Evolutionary conservation across 192 early-diverging fungal species (phyloP).

Genomic region (Coemansia sp.): DNA sequence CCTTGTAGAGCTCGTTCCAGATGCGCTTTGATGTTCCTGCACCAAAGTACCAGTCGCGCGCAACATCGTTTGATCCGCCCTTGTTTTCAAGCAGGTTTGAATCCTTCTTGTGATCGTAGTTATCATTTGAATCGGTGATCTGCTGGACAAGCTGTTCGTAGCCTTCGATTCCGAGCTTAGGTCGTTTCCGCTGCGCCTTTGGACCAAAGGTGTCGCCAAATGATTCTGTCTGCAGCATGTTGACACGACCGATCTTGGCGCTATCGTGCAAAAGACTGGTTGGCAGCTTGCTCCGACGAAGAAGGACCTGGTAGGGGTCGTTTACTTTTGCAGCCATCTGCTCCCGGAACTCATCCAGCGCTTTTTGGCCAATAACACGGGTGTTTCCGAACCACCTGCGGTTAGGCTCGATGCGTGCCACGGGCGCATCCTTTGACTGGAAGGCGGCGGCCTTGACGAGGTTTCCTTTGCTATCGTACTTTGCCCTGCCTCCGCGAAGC

Average conservation of each 20-base stretch:
- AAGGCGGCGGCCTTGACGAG: constrained; percentile 89
- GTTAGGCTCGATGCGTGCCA: constrained; percentile 89
- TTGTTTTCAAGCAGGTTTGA: constrained; percentile 71
- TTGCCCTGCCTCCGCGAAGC: constrained; percentile 85
- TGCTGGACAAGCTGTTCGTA: constrained; percentile 78
- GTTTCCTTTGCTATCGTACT: constrained; percentile 82
- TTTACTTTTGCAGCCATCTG: constrained; percentile 81
- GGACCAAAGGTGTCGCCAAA: constrained; percentile 93
- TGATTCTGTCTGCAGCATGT: constrained; percentile 92
- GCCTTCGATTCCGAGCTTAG: constrained; percentile 73
- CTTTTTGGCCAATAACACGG: constrained; percentile 92
- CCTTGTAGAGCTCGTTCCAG: too few species aligned
- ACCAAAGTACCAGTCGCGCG: too few species aligned
- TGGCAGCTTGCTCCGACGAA: constrained; percentile 93
- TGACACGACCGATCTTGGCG: constrained; percentile 69
- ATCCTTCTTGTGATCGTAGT: constrained; percentile 71
- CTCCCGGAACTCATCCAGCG: constrained; percentile 89
- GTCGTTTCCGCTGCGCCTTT: constrained; percentile 92
- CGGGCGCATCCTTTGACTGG: constrained; percentile 74
- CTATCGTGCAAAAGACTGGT: constrained; percentile 86
- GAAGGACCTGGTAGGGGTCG: constrained; percentile 94
- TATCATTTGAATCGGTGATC: constrained; percentile 66
- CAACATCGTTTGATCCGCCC: constrained; percentile 69
- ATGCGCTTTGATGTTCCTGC: too few species aligned
- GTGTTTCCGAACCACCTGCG: constrained; percentile 99